These are phyloP conservation scores for Penicillium sp. DNA, from an alignment of 2,329 filamentous ascomycete species.

Conservation along the genomic window DNA sequence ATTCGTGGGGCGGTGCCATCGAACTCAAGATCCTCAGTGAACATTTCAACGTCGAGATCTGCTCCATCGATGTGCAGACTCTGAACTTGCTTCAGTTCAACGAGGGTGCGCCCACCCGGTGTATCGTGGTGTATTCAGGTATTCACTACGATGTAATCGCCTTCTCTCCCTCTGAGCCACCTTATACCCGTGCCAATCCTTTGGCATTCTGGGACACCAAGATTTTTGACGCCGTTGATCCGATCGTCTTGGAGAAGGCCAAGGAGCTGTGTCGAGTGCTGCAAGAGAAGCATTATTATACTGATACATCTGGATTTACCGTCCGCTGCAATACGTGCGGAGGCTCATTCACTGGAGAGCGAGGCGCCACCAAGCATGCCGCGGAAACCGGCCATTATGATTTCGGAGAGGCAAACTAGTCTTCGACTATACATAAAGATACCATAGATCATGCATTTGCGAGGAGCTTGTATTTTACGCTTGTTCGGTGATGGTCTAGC, in stretches of 20 bases:
- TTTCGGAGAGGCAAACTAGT: conserved; percentile 49
- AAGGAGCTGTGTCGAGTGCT: conserved; percentile 66
- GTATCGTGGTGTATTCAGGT: conserved; percentile 84
- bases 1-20: conserved; percentile 89
- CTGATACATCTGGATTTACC: conserved; percentile 78
- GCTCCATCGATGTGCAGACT: conserved; percentile 76
- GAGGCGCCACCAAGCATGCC: conserved; percentile 50
- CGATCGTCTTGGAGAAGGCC: conserved; percentile 61
- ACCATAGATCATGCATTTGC: neutral
- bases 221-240: conserved; percentile 65
- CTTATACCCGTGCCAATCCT: conserved; percentile 57
- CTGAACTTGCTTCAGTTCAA: conserved; percentile 74
- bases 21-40: conserved; percentile 83
- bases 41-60: conserved; percentile 83
- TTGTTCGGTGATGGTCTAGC: neutral
- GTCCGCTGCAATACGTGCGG: conserved; percentile 71
- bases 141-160: conserved; percentile 94
- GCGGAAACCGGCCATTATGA: conserved; percentile 50
- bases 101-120: conserved; percentile 68
- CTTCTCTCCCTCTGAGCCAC: conserved; percentile 65
- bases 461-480: neutral
- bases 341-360: conserved; percentile 46
- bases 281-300: conserved; percentile 77
- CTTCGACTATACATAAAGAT: neutral
- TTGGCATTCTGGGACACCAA: conserved; percentile 78